A percentile compares a stretch with the other conserved stretches of the same genome.
Conservation (phyloP, 2,329 filamentous ascomycete genomes). For the Coniochaeta prunicola region DNA sequence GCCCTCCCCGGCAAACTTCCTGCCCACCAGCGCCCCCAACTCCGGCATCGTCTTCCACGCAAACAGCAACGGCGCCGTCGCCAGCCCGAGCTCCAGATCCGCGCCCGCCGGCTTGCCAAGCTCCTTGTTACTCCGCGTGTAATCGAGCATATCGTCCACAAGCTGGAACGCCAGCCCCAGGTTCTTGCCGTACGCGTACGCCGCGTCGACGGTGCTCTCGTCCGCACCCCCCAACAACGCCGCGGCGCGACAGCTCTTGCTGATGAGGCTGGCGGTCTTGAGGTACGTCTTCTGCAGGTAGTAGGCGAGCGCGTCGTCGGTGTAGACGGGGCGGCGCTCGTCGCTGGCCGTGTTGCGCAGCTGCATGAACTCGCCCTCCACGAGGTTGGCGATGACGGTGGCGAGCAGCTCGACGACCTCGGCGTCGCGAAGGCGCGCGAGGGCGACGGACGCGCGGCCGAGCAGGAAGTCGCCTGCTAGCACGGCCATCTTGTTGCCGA, state of each 20-base stretch:
- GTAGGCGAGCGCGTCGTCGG: slow-evolving; percentile 82
- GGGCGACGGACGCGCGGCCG: slow-evolving; percentile 84
- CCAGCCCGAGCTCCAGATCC: slow-evolving; percentile 85
- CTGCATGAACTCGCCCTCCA: slow-evolving; percentile 99
- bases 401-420: slow-evolving; percentile 93
- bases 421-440: slow-evolving; percentile 82
- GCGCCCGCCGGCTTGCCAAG: slow-evolving; percentile 93
- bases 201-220: slow-evolving; percentile 75
- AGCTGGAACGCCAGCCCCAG: slow-evolving; percentile 92
- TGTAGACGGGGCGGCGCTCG: slow-evolving; percentile 77
- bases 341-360: slow-evolving; percentile 91
- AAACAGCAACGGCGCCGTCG: slow-evolving; percentile 89
- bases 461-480: slow-evolving; percentile 95
- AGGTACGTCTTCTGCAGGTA: slow-evolving; percentile 98
- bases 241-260: slow-evolving; percentile 87
- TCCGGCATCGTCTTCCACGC: slow-evolving; percentile 88
- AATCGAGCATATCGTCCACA: slow-evolving; percentile 96
- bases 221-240: slow-evolving; percentile 76
- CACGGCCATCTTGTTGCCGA: slow-evolving; percentile 99
- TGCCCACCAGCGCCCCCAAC: slow-evolving; percentile 79
- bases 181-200: slow-evolving; percentile 90
- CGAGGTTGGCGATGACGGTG: slow-evolving; percentile 93
- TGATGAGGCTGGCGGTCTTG: slow-evolving; percentile 92
- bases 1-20: slow-evolving; percentile 78
- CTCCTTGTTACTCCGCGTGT: slow-evolving; percentile 77